Evolutionary conservation across 805 yeast genomes (phyloP).

Genomic region (Yarrowia deformans): DNA sequence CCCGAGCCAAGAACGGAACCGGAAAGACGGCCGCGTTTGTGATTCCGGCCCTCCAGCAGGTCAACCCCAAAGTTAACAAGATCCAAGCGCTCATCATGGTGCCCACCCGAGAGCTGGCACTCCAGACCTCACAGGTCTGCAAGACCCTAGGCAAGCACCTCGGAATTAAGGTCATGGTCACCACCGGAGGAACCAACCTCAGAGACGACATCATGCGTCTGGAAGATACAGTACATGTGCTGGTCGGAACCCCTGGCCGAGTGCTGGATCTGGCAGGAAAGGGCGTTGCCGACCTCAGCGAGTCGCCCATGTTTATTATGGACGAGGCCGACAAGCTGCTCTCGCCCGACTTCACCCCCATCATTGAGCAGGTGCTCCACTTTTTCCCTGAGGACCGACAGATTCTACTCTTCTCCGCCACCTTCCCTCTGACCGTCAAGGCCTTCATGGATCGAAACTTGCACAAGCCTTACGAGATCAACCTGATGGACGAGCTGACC

Average conservation of each 20-base stretch:
- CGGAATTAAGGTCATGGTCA: conserved; percentile 92
- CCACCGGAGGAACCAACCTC: conserved; percentile 96
- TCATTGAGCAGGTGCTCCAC: conserved; percentile 83
- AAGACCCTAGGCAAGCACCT: conserved; percentile 94
- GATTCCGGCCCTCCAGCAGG: conserved; percentile 88
- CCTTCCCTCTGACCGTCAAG: conserved; percentile 94
- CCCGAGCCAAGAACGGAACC: conserved; percentile 98
- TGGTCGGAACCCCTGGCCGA: conserved; percentile 98
- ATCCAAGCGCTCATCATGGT: conserved; percentile 93
- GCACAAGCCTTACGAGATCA: conserved; percentile 91
- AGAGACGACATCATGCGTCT: conserved; percentile 94
- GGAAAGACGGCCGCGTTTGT: conserved; percentile 98
- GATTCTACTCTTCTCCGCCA: conserved; percentile 89
- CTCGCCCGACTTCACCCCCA: conserved; percentile 84
- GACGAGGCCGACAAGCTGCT: conserved; percentile 99
- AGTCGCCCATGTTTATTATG: conserved; percentile 90
- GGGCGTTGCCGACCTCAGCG: conserved; percentile 82
- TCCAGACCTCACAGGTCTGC: conserved; percentile 97
- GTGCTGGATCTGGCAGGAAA: conserved; percentile 92
- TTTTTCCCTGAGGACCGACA: conserved; percentile 84
- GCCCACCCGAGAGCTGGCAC: conserved; percentile 97
- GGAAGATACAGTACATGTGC: conserved; percentile 88
- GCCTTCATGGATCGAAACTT: conserved; percentile 90
- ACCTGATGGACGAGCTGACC: conserved; percentile 96
- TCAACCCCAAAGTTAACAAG: conserved; percentile 81